Evolutionary conservation across 768 basidiomycete genomes (phyloP).

Genomic region (Paxillus rubicundulus): DNA sequence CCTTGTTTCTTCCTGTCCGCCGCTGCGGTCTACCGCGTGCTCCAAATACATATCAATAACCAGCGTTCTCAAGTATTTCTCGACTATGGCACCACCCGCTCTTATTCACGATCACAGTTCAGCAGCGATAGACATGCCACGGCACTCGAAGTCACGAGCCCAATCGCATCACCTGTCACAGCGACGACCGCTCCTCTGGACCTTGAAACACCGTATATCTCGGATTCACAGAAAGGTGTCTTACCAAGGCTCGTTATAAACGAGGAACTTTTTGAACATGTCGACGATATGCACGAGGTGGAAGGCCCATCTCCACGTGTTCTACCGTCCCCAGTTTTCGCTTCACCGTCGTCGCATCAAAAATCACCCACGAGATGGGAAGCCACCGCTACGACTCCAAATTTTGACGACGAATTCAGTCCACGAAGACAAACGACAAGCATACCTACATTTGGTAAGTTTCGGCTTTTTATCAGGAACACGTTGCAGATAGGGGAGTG

Average conservation of each 20-base stretch:
- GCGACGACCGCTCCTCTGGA: slow-evolving; percentile 5
- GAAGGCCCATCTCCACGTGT: background rate
- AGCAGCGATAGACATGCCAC: background rate
- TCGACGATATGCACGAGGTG: background rate
- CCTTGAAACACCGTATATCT: background rate
- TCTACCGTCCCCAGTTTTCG: background rate
- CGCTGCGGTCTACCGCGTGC: slow-evolving; percentile 12
- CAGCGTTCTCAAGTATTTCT: slow-evolving; percentile 7
- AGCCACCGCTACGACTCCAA: background rate
- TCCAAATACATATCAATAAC: slow-evolving; percentile 22
- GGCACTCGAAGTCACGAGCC: slow-evolving; percentile 13
- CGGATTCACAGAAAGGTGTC: background rate
- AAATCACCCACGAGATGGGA: slow-evolving; percentile 7
- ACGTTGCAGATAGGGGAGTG: background rate
- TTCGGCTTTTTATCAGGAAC: background rate
- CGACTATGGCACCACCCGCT: background rate
- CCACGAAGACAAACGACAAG: background rate
- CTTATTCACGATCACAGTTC: background rate
- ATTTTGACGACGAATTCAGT: background rate
- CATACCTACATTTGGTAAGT: slow-evolving; percentile 12
- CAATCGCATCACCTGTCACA: slow-evolving; percentile 14
- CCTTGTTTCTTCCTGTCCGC: slow-evolving; percentile 51
- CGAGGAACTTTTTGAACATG: background rate
- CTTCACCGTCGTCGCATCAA: background rate
- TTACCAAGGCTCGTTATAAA: too few species aligned